Conservation (phyloP, 1,284 basidiomycete genomes). For the Golubevia pallescens region DNA sequence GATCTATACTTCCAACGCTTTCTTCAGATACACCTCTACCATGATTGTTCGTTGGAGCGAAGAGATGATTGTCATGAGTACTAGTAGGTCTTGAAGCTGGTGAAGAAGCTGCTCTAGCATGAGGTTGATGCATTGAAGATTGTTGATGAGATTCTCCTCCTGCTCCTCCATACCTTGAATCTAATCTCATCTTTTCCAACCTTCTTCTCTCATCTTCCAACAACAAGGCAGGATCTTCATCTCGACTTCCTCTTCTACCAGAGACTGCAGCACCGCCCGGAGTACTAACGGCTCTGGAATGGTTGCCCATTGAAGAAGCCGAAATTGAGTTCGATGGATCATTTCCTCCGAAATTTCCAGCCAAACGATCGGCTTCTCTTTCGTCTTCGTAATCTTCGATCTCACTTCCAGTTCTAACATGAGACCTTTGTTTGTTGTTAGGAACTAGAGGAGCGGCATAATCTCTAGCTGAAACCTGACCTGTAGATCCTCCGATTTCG, state of each 20-base stretch:
- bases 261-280: not conserved
- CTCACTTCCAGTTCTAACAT: constrained; percentile 12
- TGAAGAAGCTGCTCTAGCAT: not conserved
- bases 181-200: constrained; percentile 29
- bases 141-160: not conserved
- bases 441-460: constrained; percentile 3
- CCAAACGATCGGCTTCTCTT: constrained; percentile 3
- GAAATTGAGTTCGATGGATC: not conserved
- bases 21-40: not conserved
- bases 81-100: not conserved
- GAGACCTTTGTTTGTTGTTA: not conserved
- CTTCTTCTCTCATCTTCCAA: constrained; percentile 31
- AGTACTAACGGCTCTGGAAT: not conserved
- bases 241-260: not conserved
- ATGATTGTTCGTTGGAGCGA: not conserved
- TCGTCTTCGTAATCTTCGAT: constrained; percentile 21
- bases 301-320: not conserved
- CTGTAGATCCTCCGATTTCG: constrained; percentile 7
- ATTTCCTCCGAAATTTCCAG: not conserved
- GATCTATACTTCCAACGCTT: constrained; percentile 1
- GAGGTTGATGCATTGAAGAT: not conserved
- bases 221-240: not conserved
- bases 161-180: not conserved
- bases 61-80: not conserved
- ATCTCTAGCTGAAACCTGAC: constrained; percentile 7